These are phyloP conservation scores for Nothophaeocryptopus gaeumannii DNA, from an alignment of 2,329 filamentous ascomycete genomes.

Conservation along the genomic window DNA sequence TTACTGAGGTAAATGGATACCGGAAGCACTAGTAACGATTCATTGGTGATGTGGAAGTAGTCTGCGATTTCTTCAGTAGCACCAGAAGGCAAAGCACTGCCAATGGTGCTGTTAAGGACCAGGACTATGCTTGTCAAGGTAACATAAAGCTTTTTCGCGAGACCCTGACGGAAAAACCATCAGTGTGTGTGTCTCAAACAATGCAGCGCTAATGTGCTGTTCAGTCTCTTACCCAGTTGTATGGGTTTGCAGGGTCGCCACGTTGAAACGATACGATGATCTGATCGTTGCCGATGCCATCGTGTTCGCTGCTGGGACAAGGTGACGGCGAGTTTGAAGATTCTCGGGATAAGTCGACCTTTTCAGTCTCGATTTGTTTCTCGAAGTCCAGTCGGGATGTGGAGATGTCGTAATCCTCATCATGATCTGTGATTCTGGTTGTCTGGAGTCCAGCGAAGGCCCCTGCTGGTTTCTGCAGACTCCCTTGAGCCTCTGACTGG, in stretches of 20 bases:
- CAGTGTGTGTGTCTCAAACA: not conserved
- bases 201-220: conserved; percentile 45
- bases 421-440: not conserved
- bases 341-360: conserved; percentile 26
- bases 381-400: conserved; percentile 2
- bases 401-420: conserved; percentile 10
- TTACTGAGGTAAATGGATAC: conserved; percentile 48
- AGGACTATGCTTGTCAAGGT: conserved; percentile 55
- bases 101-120: conserved; percentile 67
- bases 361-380: conserved; percentile 13
- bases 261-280: conserved; percentile 40
- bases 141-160: conserved; percentile 53
- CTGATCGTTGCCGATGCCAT: not conserved
- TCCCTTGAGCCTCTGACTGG: conserved; percentile 6
- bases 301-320: not conserved
- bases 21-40: conserved; percentile 45
- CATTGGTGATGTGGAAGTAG: conserved; percentile 55
- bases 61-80: conserved; percentile 57
- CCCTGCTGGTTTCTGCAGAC: conserved; percentile 6
- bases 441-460: conserved; percentile 10
- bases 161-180: not conserved
- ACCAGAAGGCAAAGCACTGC: conserved; percentile 63
- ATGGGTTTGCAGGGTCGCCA: conserved; percentile 42
- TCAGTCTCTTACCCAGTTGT: conserved; percentile 38
- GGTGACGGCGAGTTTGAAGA: conserved; percentile 5